A percentile compares a stretch with the other conserved stretches of the same genome.
Evolutionary conservation across 83 land plant species (phyloP).

Genomic region (Isoetes engelmannii): DNA sequence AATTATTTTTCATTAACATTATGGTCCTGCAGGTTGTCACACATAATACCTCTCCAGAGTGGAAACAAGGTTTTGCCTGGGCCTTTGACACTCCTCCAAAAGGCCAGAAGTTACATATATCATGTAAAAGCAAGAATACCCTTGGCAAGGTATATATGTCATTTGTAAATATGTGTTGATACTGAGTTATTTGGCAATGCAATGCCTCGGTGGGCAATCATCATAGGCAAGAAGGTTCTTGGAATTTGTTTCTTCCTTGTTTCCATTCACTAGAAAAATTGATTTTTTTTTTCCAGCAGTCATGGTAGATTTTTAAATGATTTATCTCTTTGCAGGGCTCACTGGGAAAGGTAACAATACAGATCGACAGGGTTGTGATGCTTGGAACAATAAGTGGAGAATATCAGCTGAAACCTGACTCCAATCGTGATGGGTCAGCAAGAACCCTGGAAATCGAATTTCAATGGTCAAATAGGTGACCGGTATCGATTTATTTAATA

Average conservation of each 20-base stretch:
- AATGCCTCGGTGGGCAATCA: neutral
- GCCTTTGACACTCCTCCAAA: slow-evolving; percentile 83
- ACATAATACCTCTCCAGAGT: slow-evolving; percentile 55
- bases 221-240: neutral
- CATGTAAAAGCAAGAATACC: slow-evolving; percentile 74
- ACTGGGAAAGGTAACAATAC: slow-evolving; percentile 95
- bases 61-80: slow-evolving; percentile 85
- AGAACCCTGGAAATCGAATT: slow-evolving; percentile 90
- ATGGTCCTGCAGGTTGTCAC: slow-evolving; percentile 44
- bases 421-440: slow-evolving; percentile 71
- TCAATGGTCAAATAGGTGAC: slow-evolving; percentile 88
- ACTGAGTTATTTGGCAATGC: too few species aligned
- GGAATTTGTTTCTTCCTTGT: slow-evolving; percentile 6
- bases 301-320: neutral
- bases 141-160: slow-evolving; percentile 76
- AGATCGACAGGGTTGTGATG: slow-evolving; percentile 94
- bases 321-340: slow-evolving; percentile 59
- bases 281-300: neutral
- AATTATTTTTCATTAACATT: neutral
- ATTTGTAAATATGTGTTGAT: too few species aligned
- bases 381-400: slow-evolving; percentile 88
- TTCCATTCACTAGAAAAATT: slow-evolving; percentile 9
- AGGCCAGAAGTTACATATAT: slow-evolving; percentile 75
- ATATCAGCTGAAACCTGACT: slow-evolving; percentile 75
- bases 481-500: too few species aligned